These are phyloP conservation scores for Trichoderma sp. DNA, from an alignment of 2,329 filamentous ascomycete species.

Conservation along the genomic window DNA sequence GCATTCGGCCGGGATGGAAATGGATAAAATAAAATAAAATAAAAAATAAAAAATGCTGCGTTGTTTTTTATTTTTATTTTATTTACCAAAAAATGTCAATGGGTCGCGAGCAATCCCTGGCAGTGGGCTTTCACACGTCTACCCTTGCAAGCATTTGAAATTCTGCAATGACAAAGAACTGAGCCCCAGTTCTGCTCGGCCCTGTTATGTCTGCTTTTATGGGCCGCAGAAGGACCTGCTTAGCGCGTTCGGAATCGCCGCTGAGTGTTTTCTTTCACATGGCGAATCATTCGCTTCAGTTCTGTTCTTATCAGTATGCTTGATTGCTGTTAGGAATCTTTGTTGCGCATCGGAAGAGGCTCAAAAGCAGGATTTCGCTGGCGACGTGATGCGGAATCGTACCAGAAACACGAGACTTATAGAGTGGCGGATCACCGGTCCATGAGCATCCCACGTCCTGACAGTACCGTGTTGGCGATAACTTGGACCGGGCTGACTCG, in stretches of 20 bases:
- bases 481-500: neutral
- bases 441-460: neutral
- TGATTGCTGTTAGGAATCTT: neutral
- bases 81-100: neutral
- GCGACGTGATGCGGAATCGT: neutral
- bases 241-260: constrained; percentile 14
- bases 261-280: neutral
- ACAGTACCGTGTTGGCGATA: neutral
- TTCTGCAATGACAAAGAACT: constrained; percentile 3
- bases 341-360: neutral
- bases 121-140: constrained; percentile 2
- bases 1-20: neutral
- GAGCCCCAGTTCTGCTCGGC: neutral
- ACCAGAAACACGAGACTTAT: neutral
- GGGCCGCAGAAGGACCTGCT: neutral
- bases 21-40: neutral
- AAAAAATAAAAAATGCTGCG: neutral
- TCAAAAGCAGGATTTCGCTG: neutral
- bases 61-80: neutral
- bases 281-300: neutral
- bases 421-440: neutral
- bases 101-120: neutral
- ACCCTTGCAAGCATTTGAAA: neutral
- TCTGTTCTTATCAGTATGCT: neutral
- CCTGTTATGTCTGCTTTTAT: neutral